A percentile compares a stretch with the other conserved stretches of the same genome.
These are phyloP conservation scores for Dothiorella sarmentorum DNA, from an alignment of 2,329 filamentous ascomycete species.

Conservation along the genomic window DNA sequence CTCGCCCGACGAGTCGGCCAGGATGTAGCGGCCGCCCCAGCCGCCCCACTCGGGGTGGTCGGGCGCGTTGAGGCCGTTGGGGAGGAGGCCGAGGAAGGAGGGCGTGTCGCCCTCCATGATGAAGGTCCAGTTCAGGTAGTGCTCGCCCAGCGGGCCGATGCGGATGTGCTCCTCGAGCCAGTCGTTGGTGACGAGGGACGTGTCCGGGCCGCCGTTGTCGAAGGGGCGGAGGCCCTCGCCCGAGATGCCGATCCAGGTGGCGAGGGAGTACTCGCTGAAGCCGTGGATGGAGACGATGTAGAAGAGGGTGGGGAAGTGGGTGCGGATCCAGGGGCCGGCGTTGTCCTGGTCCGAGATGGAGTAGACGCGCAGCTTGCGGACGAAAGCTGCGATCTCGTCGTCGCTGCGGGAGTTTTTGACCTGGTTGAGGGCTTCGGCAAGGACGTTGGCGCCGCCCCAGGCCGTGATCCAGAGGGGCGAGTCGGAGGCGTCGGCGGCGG, in stretches of 20 bases:
- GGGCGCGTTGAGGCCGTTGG: constrained; percentile 41
- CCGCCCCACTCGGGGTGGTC: constrained; percentile 42
- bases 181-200: constrained; percentile 40
- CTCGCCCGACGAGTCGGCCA: constrained; percentile 22
- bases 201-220: constrained; percentile 42
- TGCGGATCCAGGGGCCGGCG: constrained; percentile 49
- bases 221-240: constrained; percentile 37
- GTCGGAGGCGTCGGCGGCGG: constrained; percentile 27
- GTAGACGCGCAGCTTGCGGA: constrained; percentile 49
- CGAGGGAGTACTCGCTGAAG: constrained; percentile 47
- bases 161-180: constrained; percentile 50
- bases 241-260: constrained; percentile 43
- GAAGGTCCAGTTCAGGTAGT: constrained; percentile 45
- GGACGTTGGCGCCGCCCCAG: constrained; percentile 53
- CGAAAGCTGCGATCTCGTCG: constrained; percentile 36
- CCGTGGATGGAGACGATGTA: constrained; percentile 50
- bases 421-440: constrained; percentile 48
- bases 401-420: constrained; percentile 28
- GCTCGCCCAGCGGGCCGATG: constrained; percentile 41
- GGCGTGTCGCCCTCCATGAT: constrained; percentile 50
- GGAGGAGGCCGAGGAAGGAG: constrained; percentile 41
- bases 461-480: constrained; percentile 48
- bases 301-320: constrained; percentile 46
- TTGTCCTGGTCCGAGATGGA: constrained; percentile 55
- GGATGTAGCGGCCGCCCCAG: constrained; percentile 43